A percentile compares a stretch with the other conserved stretches of the same genome.
Evolutionary conservation across 2,329 filamentous ascomycete species (phyloP).

Genomic region (Bimuria novae-zelandiae): DNA sequence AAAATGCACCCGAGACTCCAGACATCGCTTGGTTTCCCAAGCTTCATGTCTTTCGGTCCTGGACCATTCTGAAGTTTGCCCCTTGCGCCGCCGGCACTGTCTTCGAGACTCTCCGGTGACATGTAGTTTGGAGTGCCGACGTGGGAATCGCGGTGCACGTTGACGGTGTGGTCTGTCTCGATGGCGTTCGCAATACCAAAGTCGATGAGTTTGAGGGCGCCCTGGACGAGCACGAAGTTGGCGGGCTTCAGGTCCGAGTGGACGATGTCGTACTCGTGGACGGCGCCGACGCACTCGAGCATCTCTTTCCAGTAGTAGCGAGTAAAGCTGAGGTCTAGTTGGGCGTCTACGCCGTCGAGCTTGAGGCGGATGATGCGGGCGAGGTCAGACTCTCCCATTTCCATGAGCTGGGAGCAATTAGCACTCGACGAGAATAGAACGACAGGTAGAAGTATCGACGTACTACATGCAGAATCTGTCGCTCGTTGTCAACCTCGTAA

Average conservation of each 20-base stretch:
- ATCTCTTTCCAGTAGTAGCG: conserved; percentile 99
- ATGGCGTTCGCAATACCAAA: conserved; percentile 99
- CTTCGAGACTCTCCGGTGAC: conserved; percentile 92
- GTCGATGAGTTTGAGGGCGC: conserved; percentile 92
- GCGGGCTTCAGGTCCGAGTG: conserved; percentile 97
- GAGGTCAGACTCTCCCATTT: conserved; percentile 93
- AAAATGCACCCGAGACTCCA: conserved; percentile 97
- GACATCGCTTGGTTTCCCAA: conserved; percentile 93
- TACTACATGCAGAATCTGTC: conserved; percentile 84
- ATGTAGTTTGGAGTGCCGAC: conserved; percentile 98
- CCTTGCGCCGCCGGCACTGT: conserved; percentile 69
- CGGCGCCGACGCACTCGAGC: conserved; percentile 90
- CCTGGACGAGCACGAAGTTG: conserved; percentile 92
- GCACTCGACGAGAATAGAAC: too few species aligned
- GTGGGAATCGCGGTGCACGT: conserved; percentile 94
- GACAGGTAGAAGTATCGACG: too few species aligned
- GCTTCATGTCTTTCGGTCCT: conserved; percentile 79
- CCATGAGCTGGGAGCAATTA: conserved; percentile 72
- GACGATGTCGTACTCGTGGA: conserved; percentile 89
- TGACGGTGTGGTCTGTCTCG: conserved; percentile 91
- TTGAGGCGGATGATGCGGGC: conserved; percentile 79
- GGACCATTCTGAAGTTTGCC: conserved; percentile 45
- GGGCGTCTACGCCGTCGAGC: conserved; percentile 62
- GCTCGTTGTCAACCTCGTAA: conserved; percentile 91
- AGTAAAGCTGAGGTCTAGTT: conserved; percentile 86